These are phyloP conservation scores for Backusella parvicylindrica DNA, from an alignment of 192 early-diverging fungal genomes.

Conservation along the genomic window DNA sequence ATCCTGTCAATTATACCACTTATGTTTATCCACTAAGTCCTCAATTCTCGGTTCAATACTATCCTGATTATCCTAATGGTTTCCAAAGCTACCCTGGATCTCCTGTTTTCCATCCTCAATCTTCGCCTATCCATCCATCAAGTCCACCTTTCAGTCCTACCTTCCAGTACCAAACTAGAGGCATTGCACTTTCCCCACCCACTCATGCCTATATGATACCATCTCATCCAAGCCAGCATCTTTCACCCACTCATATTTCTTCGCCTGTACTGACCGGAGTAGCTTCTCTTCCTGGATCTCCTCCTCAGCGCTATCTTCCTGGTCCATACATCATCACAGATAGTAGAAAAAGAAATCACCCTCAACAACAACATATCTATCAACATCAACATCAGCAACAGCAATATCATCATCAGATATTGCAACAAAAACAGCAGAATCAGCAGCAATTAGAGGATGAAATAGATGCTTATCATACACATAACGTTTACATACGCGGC, in stretches of 20 bases:
- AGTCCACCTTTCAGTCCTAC: conserved; percentile 41
- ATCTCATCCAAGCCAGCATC: conserved; percentile 25
- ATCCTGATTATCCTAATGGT: conserved; percentile 35
- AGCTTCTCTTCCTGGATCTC: conserved; percentile 28
- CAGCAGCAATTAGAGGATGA: conserved; percentile 7
- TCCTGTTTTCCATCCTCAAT: conserved; percentile 42
- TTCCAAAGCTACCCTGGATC: conserved; percentile 42
- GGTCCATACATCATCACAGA: conserved; percentile 7
- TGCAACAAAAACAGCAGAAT: background rate
- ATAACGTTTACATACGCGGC: conserved; percentile 83
- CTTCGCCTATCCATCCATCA: conserved; percentile 39
- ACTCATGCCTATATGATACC: conserved; percentile 39
- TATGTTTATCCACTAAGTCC: conserved; percentile 41
- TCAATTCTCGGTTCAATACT: conserved; percentile 40
- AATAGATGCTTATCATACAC: conserved; percentile 35
- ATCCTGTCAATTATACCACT: conserved; percentile 16
- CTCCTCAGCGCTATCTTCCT: conserved; percentile 13
- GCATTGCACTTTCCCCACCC: conserved; percentile 36
- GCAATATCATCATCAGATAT: background rate
- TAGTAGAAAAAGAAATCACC: background rate
- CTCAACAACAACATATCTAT: conserved; percentile 5
- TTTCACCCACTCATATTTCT: conserved; percentile 40
- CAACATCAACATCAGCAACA: conserved; percentile 17
- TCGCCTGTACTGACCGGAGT: conserved; percentile 38
- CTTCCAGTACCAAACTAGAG: conserved; percentile 29